phyloP scores from a whole-genome alignment of 2,329 filamentous ascomycete genomes.

The Piedraia hortae region DNA sequence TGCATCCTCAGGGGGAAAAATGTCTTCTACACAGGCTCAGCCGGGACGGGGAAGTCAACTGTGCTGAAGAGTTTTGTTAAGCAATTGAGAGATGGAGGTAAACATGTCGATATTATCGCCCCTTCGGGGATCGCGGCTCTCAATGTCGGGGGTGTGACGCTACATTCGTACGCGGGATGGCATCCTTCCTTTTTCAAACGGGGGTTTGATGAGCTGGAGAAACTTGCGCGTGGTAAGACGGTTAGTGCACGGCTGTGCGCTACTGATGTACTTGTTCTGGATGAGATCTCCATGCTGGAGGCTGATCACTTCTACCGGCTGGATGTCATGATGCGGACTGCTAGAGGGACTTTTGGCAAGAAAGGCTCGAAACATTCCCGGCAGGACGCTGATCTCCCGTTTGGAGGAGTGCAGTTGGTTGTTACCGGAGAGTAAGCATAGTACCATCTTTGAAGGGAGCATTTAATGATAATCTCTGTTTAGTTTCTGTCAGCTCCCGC shows the following conservation, averaged over 20 bases:
- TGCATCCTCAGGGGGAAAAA: conserved; percentile 18
- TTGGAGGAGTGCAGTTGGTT: conserved; percentile 22
- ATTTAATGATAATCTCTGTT: neutral
- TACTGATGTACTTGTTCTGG: conserved; percentile 31
- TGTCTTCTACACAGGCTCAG: conserved; percentile 37
- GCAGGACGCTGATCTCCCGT: conserved; percentile 7
- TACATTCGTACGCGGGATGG: conserved; percentile 31
- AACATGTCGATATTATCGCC: conserved; percentile 25
- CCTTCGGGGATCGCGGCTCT: conserved; percentile 33
- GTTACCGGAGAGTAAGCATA: conserved; percentile 17
- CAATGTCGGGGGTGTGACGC: conserved; percentile 28
- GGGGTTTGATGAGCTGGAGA: conserved; percentile 3
- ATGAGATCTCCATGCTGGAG: conserved; percentile 40
- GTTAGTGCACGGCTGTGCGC: conserved; percentile 14
- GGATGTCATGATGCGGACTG: conserved; percentile 20
- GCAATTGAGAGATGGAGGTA: conserved; percentile 13
- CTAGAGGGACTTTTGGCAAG: conserved; percentile 3
- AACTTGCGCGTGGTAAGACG: conserved; percentile 11
- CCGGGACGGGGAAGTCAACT: conserved; percentile 32
- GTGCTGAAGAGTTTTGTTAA: conserved; percentile 24
- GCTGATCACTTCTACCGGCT: conserved; percentile 26
- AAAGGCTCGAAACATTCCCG: conserved; percentile 1
- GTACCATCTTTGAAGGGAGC: neutral
- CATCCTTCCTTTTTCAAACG: conserved; percentile 19
- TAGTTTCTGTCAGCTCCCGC: conserved; percentile 29